phyloP scores from a whole-genome alignment of 192 early-diverging fungal genomes.

The Thamnidium elegans region DNA sequence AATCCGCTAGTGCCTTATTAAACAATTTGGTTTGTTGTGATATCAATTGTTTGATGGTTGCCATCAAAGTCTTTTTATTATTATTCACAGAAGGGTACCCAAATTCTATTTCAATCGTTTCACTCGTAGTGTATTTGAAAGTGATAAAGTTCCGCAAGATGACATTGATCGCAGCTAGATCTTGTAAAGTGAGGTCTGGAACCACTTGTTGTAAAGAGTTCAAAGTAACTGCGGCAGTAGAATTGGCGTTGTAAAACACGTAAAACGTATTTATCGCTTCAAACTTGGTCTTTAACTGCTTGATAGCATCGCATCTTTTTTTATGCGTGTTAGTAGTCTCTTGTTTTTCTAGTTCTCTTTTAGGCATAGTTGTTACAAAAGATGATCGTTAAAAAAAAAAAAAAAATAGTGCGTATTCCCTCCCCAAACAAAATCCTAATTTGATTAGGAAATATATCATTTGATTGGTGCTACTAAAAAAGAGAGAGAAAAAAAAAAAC shows the following conservation, averaged over 20 bases:
- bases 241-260: slow-evolving; percentile 24
- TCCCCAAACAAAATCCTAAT: neutral
- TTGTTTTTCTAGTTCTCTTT: slow-evolving; percentile 3
- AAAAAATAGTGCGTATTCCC: neutral
- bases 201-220: slow-evolving; percentile 13
- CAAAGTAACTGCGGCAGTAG: slow-evolving; percentile 16
- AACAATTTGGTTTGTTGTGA: slow-evolving; percentile 1
- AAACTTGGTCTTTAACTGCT: slow-evolving; percentile 13
- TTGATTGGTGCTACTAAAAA: no score
- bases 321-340: neutral
- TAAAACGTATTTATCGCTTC: slow-evolving; percentile 19
- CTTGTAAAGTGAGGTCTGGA: slow-evolving; percentile 17
- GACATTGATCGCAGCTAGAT: slow-evolving; percentile 30
- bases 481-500: no score
- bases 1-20: neutral
- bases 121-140: neutral
- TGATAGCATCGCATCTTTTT: neutral
- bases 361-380: neutral
- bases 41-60: slow-evolving; percentile 8
- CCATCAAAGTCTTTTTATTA: neutral
- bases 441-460: no score
- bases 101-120: neutral
- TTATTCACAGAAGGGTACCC: neutral
- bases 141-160: slow-evolving; percentile 16
- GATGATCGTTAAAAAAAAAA: neutral